Conservation (phyloP, 2,329 filamentous ascomycete species). For the Colletotrichum ledebouriae region DNA sequence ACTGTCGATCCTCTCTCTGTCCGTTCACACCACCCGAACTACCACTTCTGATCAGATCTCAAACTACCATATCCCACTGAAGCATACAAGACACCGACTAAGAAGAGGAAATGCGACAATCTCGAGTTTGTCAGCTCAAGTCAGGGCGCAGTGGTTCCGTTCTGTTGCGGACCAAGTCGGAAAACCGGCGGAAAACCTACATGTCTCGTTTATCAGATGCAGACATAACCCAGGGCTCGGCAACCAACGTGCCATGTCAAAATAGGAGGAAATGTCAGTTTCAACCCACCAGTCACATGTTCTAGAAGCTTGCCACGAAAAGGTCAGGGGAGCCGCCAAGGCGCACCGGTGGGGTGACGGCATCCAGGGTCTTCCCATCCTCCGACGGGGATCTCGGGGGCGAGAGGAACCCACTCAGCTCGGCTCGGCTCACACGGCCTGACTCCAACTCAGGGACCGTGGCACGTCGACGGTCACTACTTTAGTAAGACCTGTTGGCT, state of each 20-base stretch:
- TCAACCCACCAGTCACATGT: neutral
- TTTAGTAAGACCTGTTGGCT: too few relatives aligned
- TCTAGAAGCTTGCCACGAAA: slow-evolving; percentile 9
- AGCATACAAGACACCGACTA: neutral
- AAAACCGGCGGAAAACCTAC: slow-evolving; percentile 37
- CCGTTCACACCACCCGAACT: neutral
- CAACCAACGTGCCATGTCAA: too few relatives aligned
- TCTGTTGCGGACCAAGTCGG: slow-evolving; percentile 26
- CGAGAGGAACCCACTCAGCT: slow-evolving; percentile 26
- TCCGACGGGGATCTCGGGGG: slow-evolving; percentile 39
- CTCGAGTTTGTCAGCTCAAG: neutral
- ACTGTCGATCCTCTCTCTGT: neutral
- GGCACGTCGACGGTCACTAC: too few relatives aligned
- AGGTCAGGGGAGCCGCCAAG: slow-evolving; percentile 13
- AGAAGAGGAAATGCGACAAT: slow-evolving; percentile 14
- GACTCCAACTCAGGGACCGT: too few relatives aligned
- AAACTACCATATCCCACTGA: too few relatives aligned
- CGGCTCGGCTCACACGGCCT: neutral
- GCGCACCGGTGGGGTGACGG: slow-evolving; percentile 27
- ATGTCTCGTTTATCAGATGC: neutral
- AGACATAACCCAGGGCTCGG: neutral
- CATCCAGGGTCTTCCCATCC: slow-evolving; percentile 24
- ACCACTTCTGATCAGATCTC: too few relatives aligned
- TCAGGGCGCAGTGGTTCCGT: slow-evolving; percentile 13
- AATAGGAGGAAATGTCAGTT: too few relatives aligned